A percentile compares a stretch with the other conserved stretches of the same genome.
Conservation (phyloP, 306 rosid genomes). For the Cucumis sativus region Cucumber_9930_V3 NC_026657.2:40853001-40853500, state of each 20-base stretch:
- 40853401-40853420: too few relatives aligned
- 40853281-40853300: not conserved
- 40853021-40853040: not conserved
- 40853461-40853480: too few relatives aligned
- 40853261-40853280: not conserved
- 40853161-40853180: conserved; percentile 70
- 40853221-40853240: conserved; percentile 51
- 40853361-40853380: too few relatives aligned
- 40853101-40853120: conserved; percentile 69
- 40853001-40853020: not conserved
- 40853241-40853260: too few relatives aligned
- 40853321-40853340: not conserved
- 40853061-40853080: conserved; percentile 31
- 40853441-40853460: too few relatives aligned
- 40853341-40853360: too few relatives aligned
- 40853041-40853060: not conserved
- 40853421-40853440: too few relatives aligned
- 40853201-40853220: conserved; percentile 82
- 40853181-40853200: conserved; percentile 39
- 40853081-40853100: conserved; percentile 69
- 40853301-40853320: not conserved
- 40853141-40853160: conserved; percentile 61
- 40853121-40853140: conserved; percentile 75
- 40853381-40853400: too few relatives aligned
- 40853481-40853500: too few relatives aligned